phyloP scores from a whole-genome alignment of 2,329 filamentous ascomycete genomes.

The Penicillium sp. region DNA sequence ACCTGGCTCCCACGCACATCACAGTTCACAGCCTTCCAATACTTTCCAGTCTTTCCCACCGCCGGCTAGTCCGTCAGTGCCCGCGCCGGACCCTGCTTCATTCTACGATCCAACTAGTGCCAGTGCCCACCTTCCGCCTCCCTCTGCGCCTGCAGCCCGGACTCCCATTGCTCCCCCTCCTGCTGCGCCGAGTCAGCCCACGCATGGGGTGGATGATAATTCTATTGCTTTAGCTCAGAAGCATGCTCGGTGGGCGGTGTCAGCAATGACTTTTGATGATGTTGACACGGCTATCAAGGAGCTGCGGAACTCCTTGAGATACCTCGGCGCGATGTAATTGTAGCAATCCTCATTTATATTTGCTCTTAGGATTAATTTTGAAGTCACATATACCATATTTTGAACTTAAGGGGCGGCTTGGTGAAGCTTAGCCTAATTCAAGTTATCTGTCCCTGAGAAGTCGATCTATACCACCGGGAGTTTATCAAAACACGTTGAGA shows the following conservation, averaged over 20 bases:
- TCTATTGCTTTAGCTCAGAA: conserved; percentile 81
- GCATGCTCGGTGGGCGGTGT: conserved; percentile 95
- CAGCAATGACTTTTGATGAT: conserved; percentile 94
- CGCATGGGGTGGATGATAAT: conserved; percentile 61
- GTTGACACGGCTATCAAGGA: conserved; percentile 86
- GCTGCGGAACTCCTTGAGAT: conserved; percentile 68
- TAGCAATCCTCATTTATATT: neutral
- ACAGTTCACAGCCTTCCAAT: conserved; percentile 20
- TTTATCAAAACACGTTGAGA: no score
- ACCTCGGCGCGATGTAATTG: conserved; percentile 57
- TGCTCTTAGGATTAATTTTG: neutral
- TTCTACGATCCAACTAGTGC: conserved; percentile 20
- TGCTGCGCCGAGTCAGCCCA: conserved; percentile 21
- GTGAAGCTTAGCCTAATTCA: no score
- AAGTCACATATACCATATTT: neutral
- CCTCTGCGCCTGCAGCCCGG: conserved; percentile 20
- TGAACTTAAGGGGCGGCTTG: neutral
- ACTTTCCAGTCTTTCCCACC: conserved; percentile 44
- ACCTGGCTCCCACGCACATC: conserved; percentile 17
- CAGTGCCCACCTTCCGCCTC: conserved; percentile 17
- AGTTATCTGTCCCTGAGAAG: no score
- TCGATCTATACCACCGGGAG: no score
- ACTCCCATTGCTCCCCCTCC: conserved; percentile 25
- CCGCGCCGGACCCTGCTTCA: conserved; percentile 22
- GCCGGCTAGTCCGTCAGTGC: conserved; percentile 31